Conservation (phyloP, 257 asterid species). For the Pogostemon cablin region DNA sequence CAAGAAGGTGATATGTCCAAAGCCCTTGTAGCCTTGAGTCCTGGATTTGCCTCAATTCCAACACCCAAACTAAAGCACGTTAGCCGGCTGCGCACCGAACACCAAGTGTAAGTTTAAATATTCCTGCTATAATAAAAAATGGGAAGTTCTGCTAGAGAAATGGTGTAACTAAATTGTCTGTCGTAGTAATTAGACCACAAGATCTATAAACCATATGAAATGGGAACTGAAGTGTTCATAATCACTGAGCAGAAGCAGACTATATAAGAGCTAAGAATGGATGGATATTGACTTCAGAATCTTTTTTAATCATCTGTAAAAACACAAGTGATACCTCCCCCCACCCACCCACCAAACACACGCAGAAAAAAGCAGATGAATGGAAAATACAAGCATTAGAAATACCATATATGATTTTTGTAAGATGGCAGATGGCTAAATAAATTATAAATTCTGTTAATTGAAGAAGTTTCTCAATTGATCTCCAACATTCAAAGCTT, state of each 20-base stretch:
- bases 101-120: constrained; percentile 72
- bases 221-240: constrained; percentile 3
- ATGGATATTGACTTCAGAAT: background rate
- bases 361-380: background rate
- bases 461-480: constrained; percentile 8
- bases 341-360: background rate
- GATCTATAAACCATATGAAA: background rate
- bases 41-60: constrained; percentile 69
- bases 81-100: constrained; percentile 90
- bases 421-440: background rate
- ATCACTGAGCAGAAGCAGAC: constrained; percentile 1
- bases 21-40: constrained; percentile 70
- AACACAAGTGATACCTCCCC: background rate
- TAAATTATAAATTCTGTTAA: constrained; percentile 12
- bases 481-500: background rate
- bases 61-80: constrained; percentile 76
- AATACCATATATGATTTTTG: background rate
- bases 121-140: background rate
- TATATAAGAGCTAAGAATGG: constrained; percentile 2
- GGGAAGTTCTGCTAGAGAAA: background rate
- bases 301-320: background rate
- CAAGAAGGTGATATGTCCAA: constrained; percentile 68
- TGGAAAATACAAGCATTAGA: constrained; percentile 14
- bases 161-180: background rate
- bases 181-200: constrained; percentile 5